Evolutionary conservation across 257 asterid species (phyloP).

Genomic region (Ilex aquifolium): DNA sequence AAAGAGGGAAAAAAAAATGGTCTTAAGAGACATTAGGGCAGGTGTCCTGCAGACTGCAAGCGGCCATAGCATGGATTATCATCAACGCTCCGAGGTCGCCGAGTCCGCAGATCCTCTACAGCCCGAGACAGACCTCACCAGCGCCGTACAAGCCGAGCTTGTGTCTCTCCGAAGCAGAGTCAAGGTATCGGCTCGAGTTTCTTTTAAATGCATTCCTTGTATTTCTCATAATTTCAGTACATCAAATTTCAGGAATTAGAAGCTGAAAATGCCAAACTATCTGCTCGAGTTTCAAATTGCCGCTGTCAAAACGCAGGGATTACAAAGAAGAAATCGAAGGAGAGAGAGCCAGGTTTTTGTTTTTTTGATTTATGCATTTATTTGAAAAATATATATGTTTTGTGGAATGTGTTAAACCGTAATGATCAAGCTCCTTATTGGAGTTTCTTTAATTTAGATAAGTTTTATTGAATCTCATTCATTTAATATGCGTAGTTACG

Average conservation of each 20-base stretch:
- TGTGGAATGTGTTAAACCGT: slow-evolving; percentile 2
- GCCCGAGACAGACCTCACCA: slow-evolving; percentile 21
- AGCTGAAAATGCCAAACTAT: slow-evolving; percentile 51
- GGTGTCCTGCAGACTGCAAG: too few relatives aligned
- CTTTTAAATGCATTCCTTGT: background rate
- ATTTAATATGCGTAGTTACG: too few relatives aligned
- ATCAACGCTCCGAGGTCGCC: too few relatives aligned
- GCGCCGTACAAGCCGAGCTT: slow-evolving; percentile 31
- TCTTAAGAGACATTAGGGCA: too few relatives aligned
- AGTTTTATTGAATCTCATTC: too few relatives aligned
- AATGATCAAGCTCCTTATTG: too few relatives aligned
- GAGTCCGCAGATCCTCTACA: too few relatives aligned
- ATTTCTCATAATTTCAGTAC: too few relatives aligned
- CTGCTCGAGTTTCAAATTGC: slow-evolving; percentile 51
- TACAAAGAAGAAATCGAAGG: slow-evolving; percentile 24
- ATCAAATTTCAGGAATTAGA: slow-evolving; percentile 49
- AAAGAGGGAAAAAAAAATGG: too few relatives aligned
- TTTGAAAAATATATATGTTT: slow-evolving; percentile 9
- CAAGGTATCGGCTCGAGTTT: slow-evolving; percentile 24
- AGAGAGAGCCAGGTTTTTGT: slow-evolving; percentile 40
- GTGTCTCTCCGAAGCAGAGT: slow-evolving; percentile 47
- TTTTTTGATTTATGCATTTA: slow-evolving; percentile 7
- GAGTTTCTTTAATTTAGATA: too few relatives aligned
- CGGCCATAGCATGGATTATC: too few relatives aligned
- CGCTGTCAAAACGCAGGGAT: slow-evolving; percentile 52